phyloP scores from a whole-genome alignment of 495 filamentous ascomycete genomes.

The Xylaria castorea region DNA sequence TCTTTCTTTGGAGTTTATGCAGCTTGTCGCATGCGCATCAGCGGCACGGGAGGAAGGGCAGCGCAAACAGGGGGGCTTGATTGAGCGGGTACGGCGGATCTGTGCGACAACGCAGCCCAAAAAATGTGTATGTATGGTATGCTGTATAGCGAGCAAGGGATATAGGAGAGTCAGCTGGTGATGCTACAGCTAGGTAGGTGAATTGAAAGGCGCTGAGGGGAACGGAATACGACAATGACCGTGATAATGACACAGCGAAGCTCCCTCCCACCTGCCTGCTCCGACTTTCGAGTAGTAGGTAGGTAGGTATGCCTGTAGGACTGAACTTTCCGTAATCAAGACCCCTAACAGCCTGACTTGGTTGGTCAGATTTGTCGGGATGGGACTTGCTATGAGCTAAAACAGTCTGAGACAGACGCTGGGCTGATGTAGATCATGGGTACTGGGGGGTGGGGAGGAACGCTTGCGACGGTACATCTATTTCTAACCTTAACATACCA shows the following conservation, averaged over 20 bases:
- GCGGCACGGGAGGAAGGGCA: slow-evolving; percentile 21
- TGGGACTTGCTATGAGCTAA: slow-evolving; percentile 21
- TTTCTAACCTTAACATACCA: not conserved
- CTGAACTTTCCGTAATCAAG: slow-evolving; percentile 24
- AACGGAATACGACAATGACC: slow-evolving; percentile 3
- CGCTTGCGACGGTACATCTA: slow-evolving; percentile 8
- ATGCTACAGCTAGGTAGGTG: too few species aligned
- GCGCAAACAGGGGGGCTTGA: slow-evolving; percentile 23
- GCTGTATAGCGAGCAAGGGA: slow-evolving; percentile 2
- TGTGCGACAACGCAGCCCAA: slow-evolving; percentile 22
- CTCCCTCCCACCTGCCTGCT: slow-evolving; percentile 2
- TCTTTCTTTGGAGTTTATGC: slow-evolving; percentile 24
- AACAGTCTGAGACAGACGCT: slow-evolving; percentile 28
- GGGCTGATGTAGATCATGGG: slow-evolving; percentile 28
- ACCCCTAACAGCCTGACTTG: slow-evolving; percentile 17
- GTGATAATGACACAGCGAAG: slow-evolving; percentile 16
- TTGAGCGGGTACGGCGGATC: slow-evolving; percentile 22
- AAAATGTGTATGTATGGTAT: not conserved
- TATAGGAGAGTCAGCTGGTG: slow-evolving; percentile 2
- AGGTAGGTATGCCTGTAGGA: slow-evolving; percentile 13
- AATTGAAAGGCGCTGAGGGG: not conserved
- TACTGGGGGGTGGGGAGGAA: slow-evolving; percentile 5
- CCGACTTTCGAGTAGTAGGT: slow-evolving; percentile 15
- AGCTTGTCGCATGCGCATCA: slow-evolving; percentile 32
- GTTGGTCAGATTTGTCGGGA: slow-evolving; percentile 24